Evolutionary conservation across 2,329 filamentous ascomycete species (phyloP), one percentile per base, ranked within the genome.

Genomic region (Aureobasidium pullulans): DNA sequence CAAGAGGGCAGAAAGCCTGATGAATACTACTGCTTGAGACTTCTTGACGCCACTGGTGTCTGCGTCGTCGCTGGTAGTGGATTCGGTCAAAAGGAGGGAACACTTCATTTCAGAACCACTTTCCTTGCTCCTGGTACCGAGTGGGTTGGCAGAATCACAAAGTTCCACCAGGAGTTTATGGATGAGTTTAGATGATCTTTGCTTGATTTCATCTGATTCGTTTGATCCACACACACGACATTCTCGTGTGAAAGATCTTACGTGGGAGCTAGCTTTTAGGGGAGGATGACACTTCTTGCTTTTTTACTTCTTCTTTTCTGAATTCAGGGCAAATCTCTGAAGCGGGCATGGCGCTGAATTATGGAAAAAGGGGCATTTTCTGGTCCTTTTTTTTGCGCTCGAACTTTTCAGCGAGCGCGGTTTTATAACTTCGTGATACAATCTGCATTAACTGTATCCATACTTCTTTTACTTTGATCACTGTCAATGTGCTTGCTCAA

Each of bases 51-150:
- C 2, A 99, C 94, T 0, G 94, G 94, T 62, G 87, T 99, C 60
- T 99, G 94, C 69, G 88, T 96, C 57, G 91, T 99, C 2, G 88
- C 94, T 1, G 94, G 94, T 46, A 87, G 85, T 60, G 94, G 94
- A 0, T 99, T 99, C 71, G 94, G 94, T 6, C 94, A 99, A 79
- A 92, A 88, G 76, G 88, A 94, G 69, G 88, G 87, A 67, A 94
- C 89, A 0, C 79, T 94, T 69, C 94, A 99, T 78, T 96, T 99
- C 82, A 82, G 94, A 63, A 99, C 94, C 4, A 99, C 94, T 0
- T 99, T 99, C 81, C 79, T 99, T 42, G 93, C 94, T 0, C 94
- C 94, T 0, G 94, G 94, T 13, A 97, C 93, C 1, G 92, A 96
- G 67, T 99, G 94, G 94, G 86, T 95, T 6, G 85, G 86, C 52